Percentiles rank a stretch among this genome's conserved stretches.
Evolutionary conservation across 139 green algal species (phyloP).

Genomic region (Chlamydomonas schloesseri): DNA sequence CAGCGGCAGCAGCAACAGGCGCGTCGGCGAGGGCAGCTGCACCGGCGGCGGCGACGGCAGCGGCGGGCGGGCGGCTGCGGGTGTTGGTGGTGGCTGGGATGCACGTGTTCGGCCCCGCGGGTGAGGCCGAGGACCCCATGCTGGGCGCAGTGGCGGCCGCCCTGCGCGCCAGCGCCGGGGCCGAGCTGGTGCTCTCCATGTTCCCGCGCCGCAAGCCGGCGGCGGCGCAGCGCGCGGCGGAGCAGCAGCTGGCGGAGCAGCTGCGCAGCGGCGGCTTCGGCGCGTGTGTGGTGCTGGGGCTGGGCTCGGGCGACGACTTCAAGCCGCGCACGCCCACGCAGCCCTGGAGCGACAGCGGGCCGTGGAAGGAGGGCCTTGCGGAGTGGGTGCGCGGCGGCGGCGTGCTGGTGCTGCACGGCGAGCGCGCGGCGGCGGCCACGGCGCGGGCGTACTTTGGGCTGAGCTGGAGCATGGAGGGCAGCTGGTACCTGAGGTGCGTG

Average conservation of each 20-base stretch:
- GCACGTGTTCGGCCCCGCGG: slow-evolving; percentile 1
- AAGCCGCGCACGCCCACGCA: background rate
- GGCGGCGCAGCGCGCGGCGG: no score
- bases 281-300: slow-evolving; percentile 15
- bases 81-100: slow-evolving; percentile 2
- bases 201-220: background rate
- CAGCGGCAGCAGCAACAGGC: background rate
- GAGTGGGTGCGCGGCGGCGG: slow-evolving; percentile 22
- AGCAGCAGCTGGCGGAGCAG: background rate
- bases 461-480: slow-evolving; percentile 25
- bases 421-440: slow-evolving; percentile 28
- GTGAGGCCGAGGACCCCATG: slow-evolving; percentile 1
- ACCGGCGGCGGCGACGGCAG: no score
- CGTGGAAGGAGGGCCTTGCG: slow-evolving; percentile 5
- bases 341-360: background rate
- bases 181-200: background rate
- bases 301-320: slow-evolving; percentile 21
- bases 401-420: slow-evolving; percentile 15
- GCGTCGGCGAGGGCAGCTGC: no score
- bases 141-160: background rate
- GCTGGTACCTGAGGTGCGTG: slow-evolving; percentile 2
- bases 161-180: background rate
- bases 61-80: background rate
- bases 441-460: slow-evolving; percentile 18
- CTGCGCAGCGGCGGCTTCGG: background rate